Percentiles rank a stretch among this genome's conserved stretches.
phyloP scores from a whole-genome alignment of 768 basidiomycete genomes.

The Mycena vulgaris region DNA sequence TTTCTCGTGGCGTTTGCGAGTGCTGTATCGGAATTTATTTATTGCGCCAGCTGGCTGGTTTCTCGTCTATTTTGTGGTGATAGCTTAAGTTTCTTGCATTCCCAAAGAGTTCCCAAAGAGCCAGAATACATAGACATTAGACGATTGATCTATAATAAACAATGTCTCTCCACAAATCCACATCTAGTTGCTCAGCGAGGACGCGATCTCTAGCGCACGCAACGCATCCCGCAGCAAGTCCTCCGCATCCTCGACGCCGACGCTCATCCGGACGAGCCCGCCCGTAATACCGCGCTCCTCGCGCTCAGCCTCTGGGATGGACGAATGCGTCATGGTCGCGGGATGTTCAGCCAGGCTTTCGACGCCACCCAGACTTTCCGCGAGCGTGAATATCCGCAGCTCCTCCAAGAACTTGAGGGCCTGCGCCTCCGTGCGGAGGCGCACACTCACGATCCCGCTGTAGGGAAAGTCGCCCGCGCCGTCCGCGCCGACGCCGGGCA shows the following conservation, averaged over 20 bases:
- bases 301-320: constrained; percentile 79
- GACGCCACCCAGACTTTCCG: constrained; percentile 93
- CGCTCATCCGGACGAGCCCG: constrained; percentile 83
- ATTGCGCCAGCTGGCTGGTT: too few relatives aligned
- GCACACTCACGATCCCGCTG: constrained; percentile 92
- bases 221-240: constrained; percentile 85
- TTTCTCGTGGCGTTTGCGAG: too few relatives aligned
- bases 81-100: too few relatives aligned
- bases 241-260: constrained; percentile 90
- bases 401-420: constrained; percentile 80
- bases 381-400: constrained; percentile 81
- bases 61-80: too few relatives aligned
- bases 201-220: constrained; percentile 70
- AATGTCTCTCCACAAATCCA: too few relatives aligned
- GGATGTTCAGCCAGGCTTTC: constrained; percentile 94
- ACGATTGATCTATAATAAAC: too few relatives aligned
- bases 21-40: too few relatives aligned
- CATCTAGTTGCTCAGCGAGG: constrained; percentile 11
- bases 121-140: too few relatives aligned
- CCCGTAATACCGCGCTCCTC: constrained; percentile 82
- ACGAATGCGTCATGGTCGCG: constrained; percentile 90
- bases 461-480: constrained; percentile 80
- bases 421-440: constrained; percentile 67
- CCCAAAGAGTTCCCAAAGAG: too few relatives aligned
- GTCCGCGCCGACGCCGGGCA: constrained; percentile 53